Base-by-base conservation (phyloP, 2,329 filamentous ascomycete genomes). In the Trichoderma sp. region DNA sequence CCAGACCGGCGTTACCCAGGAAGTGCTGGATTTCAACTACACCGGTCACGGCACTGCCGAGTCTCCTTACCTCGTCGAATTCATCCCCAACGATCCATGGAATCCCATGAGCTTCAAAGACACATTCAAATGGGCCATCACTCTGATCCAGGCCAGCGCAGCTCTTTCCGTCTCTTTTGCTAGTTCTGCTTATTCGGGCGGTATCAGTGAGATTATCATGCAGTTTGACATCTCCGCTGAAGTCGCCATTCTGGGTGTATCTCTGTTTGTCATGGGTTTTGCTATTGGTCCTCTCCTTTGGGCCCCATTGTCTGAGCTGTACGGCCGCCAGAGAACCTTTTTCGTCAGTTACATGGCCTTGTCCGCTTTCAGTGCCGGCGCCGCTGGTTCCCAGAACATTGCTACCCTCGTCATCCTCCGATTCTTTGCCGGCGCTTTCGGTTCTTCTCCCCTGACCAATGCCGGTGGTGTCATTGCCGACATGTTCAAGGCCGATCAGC, bases 161-260 rank as follows among this genome's bases (percentile, higher is more conserved):
- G 91, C 90, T 1, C 83, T 94, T 54, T 89, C 85, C 32, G 89
- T 93, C 34, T 83, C 91, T 3, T 90, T 94, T 73, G 87, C 88
- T 66, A 91, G 89, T 21, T 90, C 88, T 1, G 90, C 90, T 37
- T 91, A 88, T 77, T 87, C 86, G 4, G 87, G 87, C 14, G 87
- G 87, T 58, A 76, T 89, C 16, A 68, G 72, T 10, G 80, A 87
- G 59, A 82, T 92, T 65, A 81, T 89, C 16, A 54, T 70, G 1
- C 81, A 88, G 39, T 91, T 92, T 71, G 68, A 79, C 14, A 82
- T 87, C 32, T 80, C 79, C 1, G 73, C 73, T 1, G 85, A 87
- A 72, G 78, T 90, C 8, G 85, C 83, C 49, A 89, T 87, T 28
- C 81, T 91, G 2, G 89, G 89, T 13, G 82, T 91, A 16, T 90